Percentiles rank a stretch among this genome's conserved stretches.
phyloP scores from a whole-genome alignment of 2,329 filamentous ascomycete genomes.

The Hypoxylon sp. region DNA sequence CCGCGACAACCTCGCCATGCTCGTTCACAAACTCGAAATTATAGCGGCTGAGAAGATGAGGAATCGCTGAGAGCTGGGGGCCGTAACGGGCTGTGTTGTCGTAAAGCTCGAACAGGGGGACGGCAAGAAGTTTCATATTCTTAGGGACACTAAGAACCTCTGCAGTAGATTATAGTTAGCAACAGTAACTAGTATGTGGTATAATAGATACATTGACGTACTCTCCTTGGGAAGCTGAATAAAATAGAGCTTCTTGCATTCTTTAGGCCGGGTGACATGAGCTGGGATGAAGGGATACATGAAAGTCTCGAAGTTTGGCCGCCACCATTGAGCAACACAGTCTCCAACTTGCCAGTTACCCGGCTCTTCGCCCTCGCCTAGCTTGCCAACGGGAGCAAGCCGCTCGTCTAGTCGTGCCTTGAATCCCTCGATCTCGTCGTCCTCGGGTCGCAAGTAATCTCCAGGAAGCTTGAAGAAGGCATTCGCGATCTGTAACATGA shows the following conservation, averaged over 20 bases:
- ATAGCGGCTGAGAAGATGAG: constrained; percentile 93
- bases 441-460: constrained; percentile 90
- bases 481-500: constrained; percentile 99
- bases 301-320: constrained; percentile 99
- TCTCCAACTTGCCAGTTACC: constrained; percentile 96
- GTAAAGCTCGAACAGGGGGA: constrained; percentile 97
- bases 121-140: constrained; percentile 99
- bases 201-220: constrained; percentile 61
- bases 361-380: constrained; percentile 84
- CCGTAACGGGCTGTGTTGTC: constrained; percentile 97
- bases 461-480: constrained; percentile 99
- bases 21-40: constrained; percentile 99
- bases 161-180: constrained; percentile 58
- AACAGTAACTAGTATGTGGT: constrained; percentile 33
- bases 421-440: constrained; percentile 96
- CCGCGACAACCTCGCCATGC: constrained; percentile 86
- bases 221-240: constrained; percentile 94
- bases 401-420: constrained; percentile 93
- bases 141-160: constrained; percentile 97
- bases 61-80: constrained; percentile 95
- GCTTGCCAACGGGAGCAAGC: constrained; percentile 89
- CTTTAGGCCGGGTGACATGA: constrained; percentile 95
- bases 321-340: constrained; percentile 97
- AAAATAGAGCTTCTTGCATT: constrained; percentile 99
- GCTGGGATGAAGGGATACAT: constrained; percentile 99